Conservation (phyloP, 23 red algal genomes). For the Gracilaria vermiculophylla region DNA sequence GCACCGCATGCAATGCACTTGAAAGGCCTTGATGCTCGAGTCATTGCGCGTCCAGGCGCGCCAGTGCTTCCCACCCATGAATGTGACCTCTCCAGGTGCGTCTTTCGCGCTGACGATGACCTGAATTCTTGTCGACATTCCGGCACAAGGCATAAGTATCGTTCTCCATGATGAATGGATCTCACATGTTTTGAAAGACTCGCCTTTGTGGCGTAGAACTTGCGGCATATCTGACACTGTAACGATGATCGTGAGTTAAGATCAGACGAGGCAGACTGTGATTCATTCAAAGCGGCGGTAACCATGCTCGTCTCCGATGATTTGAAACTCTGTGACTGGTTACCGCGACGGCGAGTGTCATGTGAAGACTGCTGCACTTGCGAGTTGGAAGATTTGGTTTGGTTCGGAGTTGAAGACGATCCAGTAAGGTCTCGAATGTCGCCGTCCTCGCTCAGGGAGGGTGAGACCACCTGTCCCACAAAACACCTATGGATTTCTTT, state of each 20-base stretch:
- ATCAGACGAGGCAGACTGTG: neutral
- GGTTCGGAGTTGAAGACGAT: neutral
- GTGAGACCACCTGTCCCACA: neutral
- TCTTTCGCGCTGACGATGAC: neutral
- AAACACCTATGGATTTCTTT: conserved; percentile 2
- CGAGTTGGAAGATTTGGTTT: neutral
- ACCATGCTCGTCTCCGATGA: neutral
- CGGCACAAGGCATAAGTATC: conserved; percentile 2
- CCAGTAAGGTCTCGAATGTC: neutral
- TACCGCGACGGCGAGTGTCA: neutral
- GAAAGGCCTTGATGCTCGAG: neutral
- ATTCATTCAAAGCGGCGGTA: neutral
- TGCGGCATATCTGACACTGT: neutral
- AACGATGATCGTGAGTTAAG: neutral
- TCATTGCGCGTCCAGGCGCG: neutral
- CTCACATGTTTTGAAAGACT: conserved; percentile 5
- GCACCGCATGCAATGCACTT: neutral
- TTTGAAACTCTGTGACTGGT: neutral
- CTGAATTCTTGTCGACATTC: neutral
- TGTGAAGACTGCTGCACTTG: neutral
- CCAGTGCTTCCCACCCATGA: neutral
- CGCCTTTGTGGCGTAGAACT: neutral
- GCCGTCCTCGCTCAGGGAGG: neutral
- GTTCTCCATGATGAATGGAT: neutral
- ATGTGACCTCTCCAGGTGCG: neutral